These are phyloP conservation scores for Fusarium sp. DNA, from an alignment of 2,329 filamentous ascomycete species.

Conservation along the genomic window DNA sequence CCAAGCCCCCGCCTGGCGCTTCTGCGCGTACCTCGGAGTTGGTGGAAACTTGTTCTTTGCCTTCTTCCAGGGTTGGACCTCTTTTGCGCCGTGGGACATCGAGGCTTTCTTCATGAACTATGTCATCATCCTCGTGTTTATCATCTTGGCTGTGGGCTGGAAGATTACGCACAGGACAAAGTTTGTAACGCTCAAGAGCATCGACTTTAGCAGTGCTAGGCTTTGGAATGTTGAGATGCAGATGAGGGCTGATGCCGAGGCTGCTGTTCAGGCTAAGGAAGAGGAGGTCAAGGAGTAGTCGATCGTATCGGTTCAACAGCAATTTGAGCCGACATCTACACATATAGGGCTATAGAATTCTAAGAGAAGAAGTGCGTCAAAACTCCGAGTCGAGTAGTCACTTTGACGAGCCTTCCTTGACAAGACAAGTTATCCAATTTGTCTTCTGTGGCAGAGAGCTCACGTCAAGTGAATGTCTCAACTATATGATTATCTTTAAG, in stretches of 20 bases:
- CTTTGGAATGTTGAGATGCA: conserved; percentile 1
- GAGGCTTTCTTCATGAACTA: conserved; percentile 1
- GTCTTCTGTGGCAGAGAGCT: neutral
- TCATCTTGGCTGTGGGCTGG: neutral
- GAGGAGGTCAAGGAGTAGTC: neutral
- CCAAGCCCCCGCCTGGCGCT: conserved; percentile 6
- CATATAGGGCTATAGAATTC: neutral
- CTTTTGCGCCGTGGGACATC: neutral
- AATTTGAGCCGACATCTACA: neutral
- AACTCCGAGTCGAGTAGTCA: neutral
- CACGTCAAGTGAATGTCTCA: neutral
- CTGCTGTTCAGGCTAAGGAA: neutral
- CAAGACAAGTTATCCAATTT: neutral
- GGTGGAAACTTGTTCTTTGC: neutral
- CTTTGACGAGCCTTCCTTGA: neutral
- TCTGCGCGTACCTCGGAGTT: neutral
- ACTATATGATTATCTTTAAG: neutral
- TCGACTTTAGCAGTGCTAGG: neutral
- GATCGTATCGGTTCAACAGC: fast-evolving
- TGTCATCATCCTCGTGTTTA: neutral
- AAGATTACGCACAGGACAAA: neutral
- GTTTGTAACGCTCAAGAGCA: neutral
- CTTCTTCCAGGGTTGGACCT: neutral
- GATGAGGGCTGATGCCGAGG: neutral
- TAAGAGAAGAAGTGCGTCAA: neutral